These are phyloP conservation scores for Coniophora puteana DNA, from an alignment of 1,284 basidiomycete species.

Conservation along the genomic window DNA sequence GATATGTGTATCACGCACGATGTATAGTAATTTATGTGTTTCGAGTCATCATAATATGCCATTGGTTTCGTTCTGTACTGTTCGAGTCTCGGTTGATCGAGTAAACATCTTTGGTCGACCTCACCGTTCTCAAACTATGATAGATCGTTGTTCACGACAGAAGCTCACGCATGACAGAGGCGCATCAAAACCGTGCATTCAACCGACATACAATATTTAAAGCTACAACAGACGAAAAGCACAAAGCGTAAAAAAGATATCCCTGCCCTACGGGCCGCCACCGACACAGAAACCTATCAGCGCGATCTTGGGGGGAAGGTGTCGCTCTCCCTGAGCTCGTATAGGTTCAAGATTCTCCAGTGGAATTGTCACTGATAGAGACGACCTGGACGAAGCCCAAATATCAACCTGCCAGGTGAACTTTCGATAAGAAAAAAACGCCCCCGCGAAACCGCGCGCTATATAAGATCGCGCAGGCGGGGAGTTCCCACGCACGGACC, in stretches of 20 bases:
- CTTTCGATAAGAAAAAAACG: constrained; percentile 47
- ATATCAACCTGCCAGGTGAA: constrained; percentile 69
- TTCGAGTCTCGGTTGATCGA: too few relatives aligned
- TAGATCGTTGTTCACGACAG: too few relatives aligned
- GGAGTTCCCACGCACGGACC: constrained; percentile 53
- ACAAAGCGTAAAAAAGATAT: constrained; percentile 12
- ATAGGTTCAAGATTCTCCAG: constrained; percentile 48
- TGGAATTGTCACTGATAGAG: constrained; percentile 18
- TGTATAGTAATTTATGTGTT: neutral
- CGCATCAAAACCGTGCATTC: too few relatives aligned
- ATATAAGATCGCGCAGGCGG: neutral
- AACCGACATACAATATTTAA: constrained; percentile 2
- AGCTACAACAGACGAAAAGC: neutral
- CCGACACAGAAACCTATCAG: constrained; percentile 25
- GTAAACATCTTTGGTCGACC: too few relatives aligned
- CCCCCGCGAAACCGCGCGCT: too few relatives aligned
- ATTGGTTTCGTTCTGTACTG: too few relatives aligned
- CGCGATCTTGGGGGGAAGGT: constrained; percentile 47
- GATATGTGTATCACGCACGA: neutral
- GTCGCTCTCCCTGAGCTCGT: constrained; percentile 43
- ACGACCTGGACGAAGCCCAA: constrained; percentile 50
- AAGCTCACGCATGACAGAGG: too few relatives aligned
- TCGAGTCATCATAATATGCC: too few relatives aligned
- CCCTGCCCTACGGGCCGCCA: constrained; percentile 32
- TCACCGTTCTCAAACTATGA: too few relatives aligned